Evolutionary conservation across 1,284 basidiomycete species (phyloP).

Genomic region (Irpex sp.): DNA sequence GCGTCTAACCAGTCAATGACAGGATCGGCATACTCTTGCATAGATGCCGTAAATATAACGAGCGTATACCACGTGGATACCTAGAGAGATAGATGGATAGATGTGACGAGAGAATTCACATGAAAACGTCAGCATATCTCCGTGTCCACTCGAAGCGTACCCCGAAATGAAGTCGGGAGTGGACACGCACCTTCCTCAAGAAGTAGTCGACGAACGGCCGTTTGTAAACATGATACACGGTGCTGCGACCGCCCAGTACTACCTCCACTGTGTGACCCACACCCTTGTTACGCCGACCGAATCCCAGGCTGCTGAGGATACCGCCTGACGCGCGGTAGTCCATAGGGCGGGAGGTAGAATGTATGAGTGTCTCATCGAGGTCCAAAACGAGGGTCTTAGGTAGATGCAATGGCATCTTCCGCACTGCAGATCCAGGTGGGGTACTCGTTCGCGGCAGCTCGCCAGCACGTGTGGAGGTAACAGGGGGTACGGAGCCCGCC

Average conservation of each 20-base stretch:
- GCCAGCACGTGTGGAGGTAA: conserved; percentile 27
- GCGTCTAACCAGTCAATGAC: conserved; percentile 99
- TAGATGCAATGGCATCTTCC: conserved; percentile 69
- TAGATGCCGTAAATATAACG: conserved; percentile 97
- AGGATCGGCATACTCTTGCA: conserved; percentile 99
- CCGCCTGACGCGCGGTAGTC: conserved; percentile 44
- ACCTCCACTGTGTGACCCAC: conserved; percentile 96
- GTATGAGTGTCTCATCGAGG: conserved; percentile 96
- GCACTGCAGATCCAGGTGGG: conserved; percentile 40
- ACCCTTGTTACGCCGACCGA: conserved; percentile 59
- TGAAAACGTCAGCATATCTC: background rate
- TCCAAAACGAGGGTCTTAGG: conserved; percentile 91
- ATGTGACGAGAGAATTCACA: background rate
- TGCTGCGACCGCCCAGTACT: conserved; percentile 83
- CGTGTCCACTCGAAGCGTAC: background rate
- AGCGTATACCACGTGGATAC: conserved; percentile 98
- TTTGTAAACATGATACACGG: conserved; percentile 98
- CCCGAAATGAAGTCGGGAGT: background rate
- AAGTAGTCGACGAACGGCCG: conserved; percentile 97
- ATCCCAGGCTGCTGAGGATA: conserved; percentile 59
- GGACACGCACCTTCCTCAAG: conserved; percentile 75
- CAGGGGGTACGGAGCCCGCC: conserved; percentile 15
- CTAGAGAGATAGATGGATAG: conserved; percentile 36
- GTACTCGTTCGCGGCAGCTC: conserved; percentile 42
- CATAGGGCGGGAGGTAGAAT: conserved; percentile 87